phyloP scores from a whole-genome alignment of 176 grass and related monocot genomes.

The Saccharum officinarum region DNA sequence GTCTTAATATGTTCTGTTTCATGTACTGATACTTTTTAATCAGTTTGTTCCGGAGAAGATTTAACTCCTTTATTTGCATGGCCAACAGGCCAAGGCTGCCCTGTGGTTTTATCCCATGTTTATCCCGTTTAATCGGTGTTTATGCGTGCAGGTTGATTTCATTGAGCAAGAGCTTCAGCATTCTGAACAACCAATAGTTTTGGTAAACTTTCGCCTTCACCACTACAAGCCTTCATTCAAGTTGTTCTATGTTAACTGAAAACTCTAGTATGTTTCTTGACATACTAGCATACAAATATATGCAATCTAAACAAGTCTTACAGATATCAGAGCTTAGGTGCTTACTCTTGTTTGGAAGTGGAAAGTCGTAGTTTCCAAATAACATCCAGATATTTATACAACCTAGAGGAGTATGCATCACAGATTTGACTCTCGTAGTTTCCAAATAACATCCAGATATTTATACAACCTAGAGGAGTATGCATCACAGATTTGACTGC shows the following conservation, averaged over 20 bases:
- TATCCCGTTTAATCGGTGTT: neutral
- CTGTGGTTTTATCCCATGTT: neutral
- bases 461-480: neutral
- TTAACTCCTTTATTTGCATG: conserved; percentile 6
- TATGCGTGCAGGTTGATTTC: conserved; percentile 65
- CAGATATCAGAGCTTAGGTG: neutral
- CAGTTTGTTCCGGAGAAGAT: neutral
- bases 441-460: neutral
- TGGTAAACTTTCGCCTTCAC: conserved; percentile 53
- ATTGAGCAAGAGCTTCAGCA: conserved; percentile 67
- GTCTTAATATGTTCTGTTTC: neutral
- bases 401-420: neutral
- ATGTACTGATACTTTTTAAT: neutral
- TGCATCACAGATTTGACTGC: neutral
- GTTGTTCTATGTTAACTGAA: neutral
- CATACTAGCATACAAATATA: neutral
- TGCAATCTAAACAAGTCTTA: neutral
- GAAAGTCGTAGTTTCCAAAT: neutral
- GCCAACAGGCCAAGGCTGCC: neutral
- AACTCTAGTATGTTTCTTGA: conserved; percentile 10
- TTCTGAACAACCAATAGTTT: conserved; percentile 49
- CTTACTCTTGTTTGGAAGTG: neutral
- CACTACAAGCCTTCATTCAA: neutral
- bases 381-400: neutral
- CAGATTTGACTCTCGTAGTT: neutral